Evolutionary conservation across 75 land plant genomes (phyloP).

Genomic region (Cunninghamia lanceolata): DNA sequence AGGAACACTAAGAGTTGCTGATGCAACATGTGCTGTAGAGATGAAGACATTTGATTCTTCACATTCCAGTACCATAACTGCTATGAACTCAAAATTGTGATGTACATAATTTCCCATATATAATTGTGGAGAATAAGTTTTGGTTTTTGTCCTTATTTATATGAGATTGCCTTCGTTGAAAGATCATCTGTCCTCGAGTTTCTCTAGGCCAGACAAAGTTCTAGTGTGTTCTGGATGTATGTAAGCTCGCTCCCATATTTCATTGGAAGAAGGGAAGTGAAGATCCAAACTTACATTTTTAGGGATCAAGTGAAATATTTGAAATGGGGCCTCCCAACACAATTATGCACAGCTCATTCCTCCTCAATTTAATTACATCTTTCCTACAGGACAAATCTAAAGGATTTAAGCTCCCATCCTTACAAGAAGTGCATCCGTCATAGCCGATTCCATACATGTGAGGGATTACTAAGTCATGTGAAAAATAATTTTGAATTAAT

Average conservation of each 20-base stretch:
- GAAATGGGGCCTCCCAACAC: too few species aligned
- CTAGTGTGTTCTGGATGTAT: not conserved
- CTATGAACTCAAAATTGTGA: not conserved
- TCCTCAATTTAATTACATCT: too few species aligned
- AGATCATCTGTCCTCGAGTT: not conserved
- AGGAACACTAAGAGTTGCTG: conserved; percentile 46
- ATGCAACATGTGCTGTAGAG: not conserved
- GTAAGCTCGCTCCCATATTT: not conserved
- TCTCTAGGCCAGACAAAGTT: not conserved
- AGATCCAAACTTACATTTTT: not conserved
- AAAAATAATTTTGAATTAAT: too few species aligned
- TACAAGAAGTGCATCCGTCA: too few species aligned
- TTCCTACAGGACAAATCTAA: too few species aligned
- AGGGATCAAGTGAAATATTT: not conserved
- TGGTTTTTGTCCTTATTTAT: not conserved
- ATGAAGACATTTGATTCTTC: conserved; percentile 1
- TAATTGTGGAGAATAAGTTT: not conserved
- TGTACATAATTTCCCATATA: not conserved
- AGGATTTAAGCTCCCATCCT: too few species aligned
- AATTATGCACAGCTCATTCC: too few species aligned
- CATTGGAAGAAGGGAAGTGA: not conserved
- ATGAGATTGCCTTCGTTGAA: not conserved
- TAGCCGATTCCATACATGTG: too few species aligned
- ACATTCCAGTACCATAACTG: not conserved
- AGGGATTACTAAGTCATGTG: too few species aligned